Conservation (phyloP, 768 basidiomycete genomes). For the Sutorius australiensis region DNA sequence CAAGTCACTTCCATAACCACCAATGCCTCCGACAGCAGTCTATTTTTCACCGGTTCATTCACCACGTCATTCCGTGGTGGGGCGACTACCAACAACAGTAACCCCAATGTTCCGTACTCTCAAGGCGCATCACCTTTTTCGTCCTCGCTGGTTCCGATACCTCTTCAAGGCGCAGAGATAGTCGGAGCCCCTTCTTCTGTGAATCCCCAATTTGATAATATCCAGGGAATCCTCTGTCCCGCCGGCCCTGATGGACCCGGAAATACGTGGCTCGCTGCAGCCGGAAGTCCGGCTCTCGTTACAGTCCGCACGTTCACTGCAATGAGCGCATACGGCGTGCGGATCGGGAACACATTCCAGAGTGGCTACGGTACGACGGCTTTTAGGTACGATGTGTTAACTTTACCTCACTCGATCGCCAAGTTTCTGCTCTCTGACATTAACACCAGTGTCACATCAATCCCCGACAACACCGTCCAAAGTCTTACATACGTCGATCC, state of each 20-base stretch:
- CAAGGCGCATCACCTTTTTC: conserved; percentile 81
- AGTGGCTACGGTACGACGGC: conserved; percentile 76
- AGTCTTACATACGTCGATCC: conserved; percentile 77
- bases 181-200: conserved; percentile 62
- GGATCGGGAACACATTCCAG: conserved; percentile 90
- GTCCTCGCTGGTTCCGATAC: conserved; percentile 82
- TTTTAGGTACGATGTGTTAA: conserved; percentile 59
- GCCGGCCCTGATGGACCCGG: conserved; percentile 74
- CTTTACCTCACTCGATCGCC: not conserved
- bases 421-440: conserved; percentile 7
- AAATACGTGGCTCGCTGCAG: conserved; percentile 80
- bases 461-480: conserved; percentile 85
- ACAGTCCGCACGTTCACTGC: conserved; percentile 73
- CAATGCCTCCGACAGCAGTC: conserved; percentile 63
- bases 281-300: conserved; percentile 67
- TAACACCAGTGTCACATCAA: conserved; percentile 66
- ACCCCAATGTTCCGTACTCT: conserved; percentile 83
- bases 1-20: conserved; percentile 73
- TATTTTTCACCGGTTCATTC: conserved; percentile 91
- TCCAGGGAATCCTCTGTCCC: conserved; percentile 79
- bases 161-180: conserved; percentile 54
- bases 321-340: conserved; percentile 72
- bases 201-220: conserved; percentile 56
- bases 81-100: conserved; percentile 55
- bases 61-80: conserved; percentile 64